A percentile compares a stretch with the other conserved stretches of the same genome.
Conservation (phyloP, 306 rosid species). For the Glycine latifolia region DNA sequence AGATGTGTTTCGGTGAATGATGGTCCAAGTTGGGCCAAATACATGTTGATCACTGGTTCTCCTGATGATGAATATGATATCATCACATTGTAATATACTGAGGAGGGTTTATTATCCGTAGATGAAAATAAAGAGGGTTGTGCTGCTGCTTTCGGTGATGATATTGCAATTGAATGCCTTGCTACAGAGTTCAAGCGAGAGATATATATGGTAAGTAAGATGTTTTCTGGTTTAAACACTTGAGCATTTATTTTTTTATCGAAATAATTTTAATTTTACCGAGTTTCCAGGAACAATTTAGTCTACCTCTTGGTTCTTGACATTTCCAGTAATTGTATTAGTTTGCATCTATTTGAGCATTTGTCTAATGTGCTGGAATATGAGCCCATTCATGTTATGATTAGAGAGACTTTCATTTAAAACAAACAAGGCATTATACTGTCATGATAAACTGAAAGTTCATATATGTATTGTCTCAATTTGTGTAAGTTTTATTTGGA, state of each 20-base stretch:
- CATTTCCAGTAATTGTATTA: conserved; percentile 8
- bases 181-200: too few relatives aligned
- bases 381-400: neutral
- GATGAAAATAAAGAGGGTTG: too few relatives aligned
- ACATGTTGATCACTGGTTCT: too few relatives aligned
- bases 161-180: too few relatives aligned
- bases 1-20: too few relatives aligned
- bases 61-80: too few relatives aligned
- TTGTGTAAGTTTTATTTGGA: conserved; percentile 5
- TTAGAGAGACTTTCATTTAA: neutral
- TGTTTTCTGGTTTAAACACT: too few relatives aligned
- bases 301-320: conserved; percentile 28
- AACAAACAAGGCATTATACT: neutral
- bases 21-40: too few relatives aligned
- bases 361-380: neutral
- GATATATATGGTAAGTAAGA: too few relatives aligned
- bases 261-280: conserved; percentile 31
- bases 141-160: too few relatives aligned
- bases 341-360: conserved; percentile 10
- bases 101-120: too few relatives aligned
- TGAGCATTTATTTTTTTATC: neutral
- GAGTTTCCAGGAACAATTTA: conserved; percentile 11
- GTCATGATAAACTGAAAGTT: neutral
- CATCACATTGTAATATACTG: too few relatives aligned
- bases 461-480: neutral